Percentiles rank a stretch among this genome's conserved stretches.
These are phyloP conservation scores for Candida ascalaphidarum DNA, from an alignment of 805 yeast species.

Conservation along the genomic window DNA sequence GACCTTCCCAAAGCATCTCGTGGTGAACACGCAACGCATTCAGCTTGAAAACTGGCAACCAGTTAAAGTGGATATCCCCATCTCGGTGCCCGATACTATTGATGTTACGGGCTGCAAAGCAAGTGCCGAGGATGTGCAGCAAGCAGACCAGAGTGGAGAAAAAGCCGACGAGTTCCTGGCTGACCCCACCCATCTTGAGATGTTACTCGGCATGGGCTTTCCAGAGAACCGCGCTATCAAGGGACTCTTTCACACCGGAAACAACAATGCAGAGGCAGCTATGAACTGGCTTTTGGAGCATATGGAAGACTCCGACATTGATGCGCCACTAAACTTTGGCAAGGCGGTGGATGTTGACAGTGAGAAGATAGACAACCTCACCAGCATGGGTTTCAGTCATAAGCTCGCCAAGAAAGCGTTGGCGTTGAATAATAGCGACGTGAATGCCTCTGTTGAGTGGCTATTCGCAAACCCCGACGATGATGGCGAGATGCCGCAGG, in stretches of 20 bases:
- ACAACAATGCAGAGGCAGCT: conserved; percentile 57
- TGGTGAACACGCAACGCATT: conserved; percentile 72
- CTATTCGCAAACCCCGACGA: conserved; percentile 76
- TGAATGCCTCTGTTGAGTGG: conserved; percentile 87
- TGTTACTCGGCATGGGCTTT: conserved; percentile 82
- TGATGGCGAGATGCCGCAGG: conserved; percentile 43
- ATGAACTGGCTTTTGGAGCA: conserved; percentile 88
- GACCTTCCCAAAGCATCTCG: conserved; percentile 62
- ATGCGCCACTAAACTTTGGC: conserved; percentile 49
- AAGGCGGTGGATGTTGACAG: too few relatives aligned
- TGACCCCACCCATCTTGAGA: conserved; percentile 43
- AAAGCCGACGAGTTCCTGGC: conserved; percentile 35
- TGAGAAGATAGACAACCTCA: conserved; percentile 39
- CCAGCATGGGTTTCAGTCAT: conserved; percentile 71
- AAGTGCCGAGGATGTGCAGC: conserved; percentile 1
- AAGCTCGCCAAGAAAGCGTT: conserved; percentile 70
- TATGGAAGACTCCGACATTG: conserved; percentile 77
- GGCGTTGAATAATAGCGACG: conserved; percentile 44
- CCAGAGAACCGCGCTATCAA: conserved; percentile 53
- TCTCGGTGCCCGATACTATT: conserved; percentile 40
- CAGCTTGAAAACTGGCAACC: conserved; percentile 88
- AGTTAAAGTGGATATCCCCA: conserved; percentile 67
- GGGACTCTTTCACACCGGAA: conserved; percentile 70
- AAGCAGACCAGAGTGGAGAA: conserved; percentile 14
- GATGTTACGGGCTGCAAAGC: conserved; percentile 32